A percentile compares a stretch with the other conserved stretches of the same genome.
Evolutionary conservation across 1,284 basidiomycete genomes (phyloP).

Genomic region (Grifola frondosa): DNA sequence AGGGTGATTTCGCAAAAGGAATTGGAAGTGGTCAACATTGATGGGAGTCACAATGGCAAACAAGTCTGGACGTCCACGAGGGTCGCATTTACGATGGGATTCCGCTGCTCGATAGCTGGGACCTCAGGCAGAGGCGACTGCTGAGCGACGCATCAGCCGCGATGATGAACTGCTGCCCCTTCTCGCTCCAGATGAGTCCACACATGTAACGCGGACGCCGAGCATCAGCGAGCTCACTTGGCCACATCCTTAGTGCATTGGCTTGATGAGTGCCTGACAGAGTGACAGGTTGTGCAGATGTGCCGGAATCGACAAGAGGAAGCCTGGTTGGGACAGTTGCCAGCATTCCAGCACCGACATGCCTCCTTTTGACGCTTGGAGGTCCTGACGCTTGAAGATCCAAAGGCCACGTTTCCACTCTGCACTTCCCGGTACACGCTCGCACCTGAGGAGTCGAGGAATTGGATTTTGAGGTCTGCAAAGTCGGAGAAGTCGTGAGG

Average conservation of each 20-base stretch:
- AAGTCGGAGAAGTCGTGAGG: conserved; percentile 27
- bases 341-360: conserved; percentile 6
- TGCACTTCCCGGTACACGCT: background rate
- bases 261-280: conserved; percentile 6
- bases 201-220: conserved; percentile 5
- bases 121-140: no score
- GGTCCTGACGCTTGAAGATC: background rate
- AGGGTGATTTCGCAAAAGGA: conserved; percentile 20
- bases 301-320: conserved; percentile 14
- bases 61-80: conserved; percentile 21
- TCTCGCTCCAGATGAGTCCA: conserved; percentile 7
- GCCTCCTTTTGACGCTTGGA: background rate
- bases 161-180: no score
- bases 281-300: conserved; percentile 13
- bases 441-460: no score
- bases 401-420: background rate
- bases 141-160: no score
- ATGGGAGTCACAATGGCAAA: conserved; percentile 37
- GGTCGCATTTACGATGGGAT: conserved; percentile 14
- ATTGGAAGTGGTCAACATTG: conserved; percentile 29
- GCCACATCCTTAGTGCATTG: background rate
- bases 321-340: conserved; percentile 13
- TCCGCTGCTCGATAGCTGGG: conserved; percentile 15
- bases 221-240: background rate
- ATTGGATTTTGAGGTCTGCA: conserved; percentile 15